A percentile compares a stretch with the other conserved stretches of the same genome.
phyloP scores from a whole-genome alignment of 805 yeast genomes.

The Suhomyces sp. region DNA sequence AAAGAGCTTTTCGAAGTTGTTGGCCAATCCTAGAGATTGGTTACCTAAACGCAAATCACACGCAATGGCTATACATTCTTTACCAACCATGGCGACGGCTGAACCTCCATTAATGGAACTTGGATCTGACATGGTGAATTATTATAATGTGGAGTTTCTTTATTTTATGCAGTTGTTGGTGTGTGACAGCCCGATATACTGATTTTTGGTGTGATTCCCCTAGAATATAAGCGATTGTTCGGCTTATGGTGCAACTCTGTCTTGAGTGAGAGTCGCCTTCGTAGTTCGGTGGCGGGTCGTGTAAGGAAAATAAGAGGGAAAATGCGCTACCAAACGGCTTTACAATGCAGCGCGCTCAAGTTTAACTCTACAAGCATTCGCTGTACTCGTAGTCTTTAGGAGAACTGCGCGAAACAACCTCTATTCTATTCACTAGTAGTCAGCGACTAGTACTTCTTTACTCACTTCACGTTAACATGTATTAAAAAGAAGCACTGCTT shows the following conservation, averaged over 20 bases:
- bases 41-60: constrained; percentile 91
- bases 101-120: constrained; percentile 87
- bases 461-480: background rate
- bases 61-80: constrained; percentile 97
- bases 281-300: constrained; percentile 1
- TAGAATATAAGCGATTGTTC: background rate
- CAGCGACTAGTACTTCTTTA: too few species aligned
- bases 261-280: background rate
- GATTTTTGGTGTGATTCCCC: background rate
- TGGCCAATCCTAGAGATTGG: constrained; percentile 89
- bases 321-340: background rate
- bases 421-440: too few species aligned
- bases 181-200: background rate
- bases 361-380: too few species aligned
- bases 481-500: constrained; percentile 1
- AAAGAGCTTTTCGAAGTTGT: constrained; percentile 90
- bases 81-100: constrained; percentile 98
- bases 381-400: background rate
- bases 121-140: constrained; percentile 62
- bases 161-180: background rate
- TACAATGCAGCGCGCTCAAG: background rate
- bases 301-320: background rate
- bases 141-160: background rate
- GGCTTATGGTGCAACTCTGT: background rate
- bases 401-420: too few species aligned